Evolutionary conservation across 352 stramenopile genomes (phyloP), one percentile per base, ranked within the genome.

Genomic region (Phytopythium oedochilum): DNA sequence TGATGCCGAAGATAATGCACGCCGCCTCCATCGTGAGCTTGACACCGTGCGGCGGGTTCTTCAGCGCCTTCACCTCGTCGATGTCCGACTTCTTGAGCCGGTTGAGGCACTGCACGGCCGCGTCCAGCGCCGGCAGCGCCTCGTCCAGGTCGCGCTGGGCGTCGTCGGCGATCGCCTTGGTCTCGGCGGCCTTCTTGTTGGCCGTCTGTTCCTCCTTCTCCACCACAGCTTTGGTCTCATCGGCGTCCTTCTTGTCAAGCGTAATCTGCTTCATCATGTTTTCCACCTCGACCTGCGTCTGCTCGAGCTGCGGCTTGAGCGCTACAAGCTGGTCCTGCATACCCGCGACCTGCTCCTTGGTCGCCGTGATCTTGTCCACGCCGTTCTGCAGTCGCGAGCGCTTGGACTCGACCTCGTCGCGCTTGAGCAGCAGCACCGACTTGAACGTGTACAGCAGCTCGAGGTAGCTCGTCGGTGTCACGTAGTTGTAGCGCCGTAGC

Each of bases 1-100:
- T 98, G 63, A 98, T 94, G 23, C 83, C 82, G 61, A 98, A 98
- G 69, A 97, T 97, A 57, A 98, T 97, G 53, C 92, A 98, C 5
- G 85, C 89, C 5, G 90, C 86, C 59, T 96, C 85, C 86, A 97
- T 96, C 2, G 91, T 97, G 14, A 96, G 64, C 35, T 80, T 82
- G 0, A 95, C 83, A n/a, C 81, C 82, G 26, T 93, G 77, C 2
- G 85, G 88, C 3, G 86, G 86, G 44, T 96, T 97, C 63, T 93
- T 94, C 9, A 96, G 70, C 0, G 85, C 81, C 34, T 96, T 95
- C 1, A 97, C 85, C 66, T 98, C 93, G 55, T 97, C 91, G 53
- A 98, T 97, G 75, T 97, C 91, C 9, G 82, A 86, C 54, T 98
- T 98, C 52, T 97, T 97, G 7, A 98, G 65, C 17, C 64, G 66